Base-by-base conservation (phyloP, 768 basidiomycete genomes). In the Podaxis sp. region DNA sequence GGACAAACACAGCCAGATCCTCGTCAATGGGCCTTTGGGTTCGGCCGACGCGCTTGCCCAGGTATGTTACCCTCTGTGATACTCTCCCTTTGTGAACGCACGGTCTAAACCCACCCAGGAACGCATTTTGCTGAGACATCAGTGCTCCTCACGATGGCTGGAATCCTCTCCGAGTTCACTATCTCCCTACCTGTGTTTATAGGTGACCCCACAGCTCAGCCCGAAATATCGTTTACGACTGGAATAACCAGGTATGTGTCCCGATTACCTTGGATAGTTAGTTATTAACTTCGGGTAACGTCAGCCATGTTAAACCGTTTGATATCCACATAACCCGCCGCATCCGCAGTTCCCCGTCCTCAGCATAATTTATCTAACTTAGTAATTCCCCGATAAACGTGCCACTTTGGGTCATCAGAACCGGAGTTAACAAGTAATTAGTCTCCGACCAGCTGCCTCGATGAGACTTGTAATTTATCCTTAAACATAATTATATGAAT, bases 31-130 rank as follows among this genome's bases (percentile, higher is more conserved):
- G 65, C 68, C 2, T 69, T 66, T 59, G 68, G 68, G 17, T 69
- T 69, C 59, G 68, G 68, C n/a, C 60, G 60, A 53, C 64, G 68
- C 12, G 64, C 61, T n/a, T 69, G 68, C 53, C 68, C 68, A 33
- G 68, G 68, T 69, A 46, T 8, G 57, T 38, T 19, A n/a, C 19
- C 55, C 33, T 25, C 25, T 29, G 11, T 50, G 6, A 9, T 15
- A 49, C n/a, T 36, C 19, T 29, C 2, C 49, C 12, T 46, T 29
- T 24, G 1, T 38, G 11, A 56, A 11, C 6, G 4, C 4, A 6
- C n/a, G 2, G 37, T 38, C 53, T 6, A 38, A 6, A 7, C 12
- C 25, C 17, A 22, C 17, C 6, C 37, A 69, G 68, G 68, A 19
- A 27, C 47, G 3, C 62, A 66, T 54, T 69, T 69, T 33, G 66